Conservation (phyloP, 2,329 filamentous ascomycete species). For the Lasiodiplodia sp. region DNA sequence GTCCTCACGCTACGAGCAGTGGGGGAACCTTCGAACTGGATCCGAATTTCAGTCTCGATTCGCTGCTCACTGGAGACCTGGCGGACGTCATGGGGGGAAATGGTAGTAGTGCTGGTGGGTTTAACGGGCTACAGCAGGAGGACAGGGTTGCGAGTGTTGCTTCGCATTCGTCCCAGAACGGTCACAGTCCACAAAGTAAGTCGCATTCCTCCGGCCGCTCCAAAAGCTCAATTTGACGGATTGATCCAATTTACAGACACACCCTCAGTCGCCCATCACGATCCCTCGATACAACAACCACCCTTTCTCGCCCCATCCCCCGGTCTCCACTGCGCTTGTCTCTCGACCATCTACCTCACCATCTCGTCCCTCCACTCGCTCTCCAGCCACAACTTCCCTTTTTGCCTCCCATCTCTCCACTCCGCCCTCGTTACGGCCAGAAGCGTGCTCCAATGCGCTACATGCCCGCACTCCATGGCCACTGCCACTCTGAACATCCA, state of each 20-base stretch:
- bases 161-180: not conserved
- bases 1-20: not conserved
- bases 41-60: constrained; percentile 16
- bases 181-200: not conserved
- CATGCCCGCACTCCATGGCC: constrained; percentile 52
- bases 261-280: not conserved
- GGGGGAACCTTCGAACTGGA: constrained; percentile 19
- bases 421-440: constrained; percentile 51
- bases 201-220: not conserved
- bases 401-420: constrained; percentile 50
- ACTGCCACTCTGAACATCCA: constrained; percentile 55
- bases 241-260: not conserved
- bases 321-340: constrained; percentile 49
- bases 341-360: constrained; percentile 55
- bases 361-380: constrained; percentile 45
- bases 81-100: not conserved
- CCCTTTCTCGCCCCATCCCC: constrained; percentile 2
- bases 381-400: constrained; percentile 46
- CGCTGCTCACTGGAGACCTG: constrained; percentile 5
- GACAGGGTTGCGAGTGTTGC: not conserved
- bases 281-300: not conserved
- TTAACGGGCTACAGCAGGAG: not conserved
- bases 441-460: constrained; percentile 49
- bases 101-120: not conserved
- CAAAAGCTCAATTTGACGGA: not conserved